Evolutionary conservation across 2,329 filamentous ascomycete species (phyloP).

Genomic region (Microcera coccophila): DNA sequence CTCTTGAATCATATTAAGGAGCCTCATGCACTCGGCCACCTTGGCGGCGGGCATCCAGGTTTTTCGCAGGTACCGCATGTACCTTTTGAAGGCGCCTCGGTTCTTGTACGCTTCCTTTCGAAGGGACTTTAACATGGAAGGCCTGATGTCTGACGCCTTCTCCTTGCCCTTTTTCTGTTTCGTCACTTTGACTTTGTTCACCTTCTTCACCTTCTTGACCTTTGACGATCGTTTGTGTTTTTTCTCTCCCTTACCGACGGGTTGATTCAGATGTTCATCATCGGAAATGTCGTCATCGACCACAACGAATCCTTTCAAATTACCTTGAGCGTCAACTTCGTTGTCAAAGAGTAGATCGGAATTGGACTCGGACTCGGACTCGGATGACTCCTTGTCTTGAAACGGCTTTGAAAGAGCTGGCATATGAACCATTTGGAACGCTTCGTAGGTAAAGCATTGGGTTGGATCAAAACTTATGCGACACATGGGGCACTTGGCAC

Average conservation of each 20-base stretch:
- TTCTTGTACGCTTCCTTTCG: slow-evolving; percentile 65
- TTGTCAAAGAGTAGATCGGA: slow-evolving; percentile 26
- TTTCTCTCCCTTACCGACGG: no score
- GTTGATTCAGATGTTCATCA: neutral
- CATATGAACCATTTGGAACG: slow-evolving; percentile 71
- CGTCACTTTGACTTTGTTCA: slow-evolving; percentile 15
- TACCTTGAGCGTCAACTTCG: slow-evolving; percentile 17
- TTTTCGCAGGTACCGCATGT: slow-evolving; percentile 64
- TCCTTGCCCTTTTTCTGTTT: slow-evolving; percentile 38
- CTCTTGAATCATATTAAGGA: slow-evolving; percentile 64
- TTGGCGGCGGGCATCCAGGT: slow-evolving; percentile 76
- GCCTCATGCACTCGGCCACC: slow-evolving; percentile 71
- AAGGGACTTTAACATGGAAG: slow-evolving; percentile 58
- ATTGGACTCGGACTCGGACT: slow-evolving; percentile 14
- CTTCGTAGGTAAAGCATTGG: slow-evolving; percentile 68
- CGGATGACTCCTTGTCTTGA: slow-evolving; percentile 27
- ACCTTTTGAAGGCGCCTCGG: slow-evolving; percentile 61
- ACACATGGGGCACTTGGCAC: slow-evolving; percentile 71
- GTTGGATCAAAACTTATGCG: slow-evolving; percentile 62
- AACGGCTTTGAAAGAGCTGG: slow-evolving; percentile 42
- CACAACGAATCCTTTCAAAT: slow-evolving; percentile 10
- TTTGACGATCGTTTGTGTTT: no score
- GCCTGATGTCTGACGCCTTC: slow-evolving; percentile 43
- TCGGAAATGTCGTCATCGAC: slow-evolving; percentile 29
- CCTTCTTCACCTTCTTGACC: slow-evolving; percentile 16